These are phyloP conservation scores for Heliophila coronopifolia DNA, from an alignment of 441 rosid species.

Conservation along the genomic window DNA sequence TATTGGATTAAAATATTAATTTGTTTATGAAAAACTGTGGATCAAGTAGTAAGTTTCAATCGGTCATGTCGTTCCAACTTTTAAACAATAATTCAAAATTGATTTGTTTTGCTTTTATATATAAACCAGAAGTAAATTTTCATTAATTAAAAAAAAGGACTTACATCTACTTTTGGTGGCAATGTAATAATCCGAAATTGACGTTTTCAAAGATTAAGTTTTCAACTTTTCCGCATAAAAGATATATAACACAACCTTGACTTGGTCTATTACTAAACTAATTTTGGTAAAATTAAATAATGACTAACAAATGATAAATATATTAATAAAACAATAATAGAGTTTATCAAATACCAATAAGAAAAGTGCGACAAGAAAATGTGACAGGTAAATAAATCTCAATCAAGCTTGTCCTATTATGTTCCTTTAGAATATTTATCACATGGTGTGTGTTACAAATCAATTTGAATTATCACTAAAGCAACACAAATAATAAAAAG, in stretches of 20 bases:
- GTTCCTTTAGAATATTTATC: slow-evolving; percentile 20
- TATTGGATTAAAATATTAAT: not conserved
- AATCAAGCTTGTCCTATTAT: slow-evolving; percentile 30
- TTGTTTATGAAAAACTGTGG: not conserved
- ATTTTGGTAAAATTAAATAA: not conserved
- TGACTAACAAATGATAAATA: not conserved
- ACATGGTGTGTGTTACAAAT: slow-evolving; percentile 29
- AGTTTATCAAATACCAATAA: slow-evolving; percentile 15
- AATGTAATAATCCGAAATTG: no score
- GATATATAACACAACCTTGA: no score
- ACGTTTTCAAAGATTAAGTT: no score
- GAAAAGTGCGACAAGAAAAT: slow-evolving; percentile 26
- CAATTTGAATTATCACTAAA: slow-evolving; percentile 28
- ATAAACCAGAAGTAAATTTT: no score
- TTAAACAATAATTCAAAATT: not conserved
- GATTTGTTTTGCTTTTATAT: no score
- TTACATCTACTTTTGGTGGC: no score
- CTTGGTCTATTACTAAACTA: slow-evolving; percentile 14
- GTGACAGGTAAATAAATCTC: slow-evolving; percentile 28
- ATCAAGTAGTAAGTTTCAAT: slow-evolving; percentile 19
- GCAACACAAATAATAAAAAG: slow-evolving; percentile 12
- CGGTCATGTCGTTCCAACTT: not conserved
- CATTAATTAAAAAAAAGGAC: no score
- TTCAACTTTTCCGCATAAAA: no score
- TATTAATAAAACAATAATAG: slow-evolving; percentile 8